A percentile compares a stretch with the other conserved stretches of the same genome.
Conservation (phyloP, 2,329 filamentous ascomycete species). For the Dissoconium aciculare region DNA sequence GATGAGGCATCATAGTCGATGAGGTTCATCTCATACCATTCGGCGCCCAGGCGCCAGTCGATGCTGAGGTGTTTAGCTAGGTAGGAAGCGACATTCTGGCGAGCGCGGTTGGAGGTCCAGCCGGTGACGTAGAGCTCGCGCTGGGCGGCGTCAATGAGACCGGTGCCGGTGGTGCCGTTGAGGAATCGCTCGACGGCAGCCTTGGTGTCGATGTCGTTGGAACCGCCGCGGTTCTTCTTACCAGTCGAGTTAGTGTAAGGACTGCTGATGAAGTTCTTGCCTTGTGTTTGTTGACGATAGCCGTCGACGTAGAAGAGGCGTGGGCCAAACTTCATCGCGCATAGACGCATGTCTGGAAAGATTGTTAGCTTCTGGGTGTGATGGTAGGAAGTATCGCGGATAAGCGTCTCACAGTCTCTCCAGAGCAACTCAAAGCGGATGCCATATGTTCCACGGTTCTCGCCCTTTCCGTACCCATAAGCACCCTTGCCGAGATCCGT, state of each 20-base stretch:
- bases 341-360: conserved; percentile 56
- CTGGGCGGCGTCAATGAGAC: conserved; percentile 62
- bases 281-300: conserved; percentile 37
- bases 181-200: conserved; percentile 42
- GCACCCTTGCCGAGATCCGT: conserved; percentile 26
- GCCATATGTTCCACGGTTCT: conserved; percentile 51
- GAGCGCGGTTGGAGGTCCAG: conserved; percentile 60
- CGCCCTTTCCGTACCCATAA: conserved; percentile 50
- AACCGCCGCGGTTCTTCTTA: conserved; percentile 30
- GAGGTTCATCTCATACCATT: conserved; percentile 66
- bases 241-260: conserved; percentile 19
- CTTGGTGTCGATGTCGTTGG: conserved; percentile 27
- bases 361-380: neutral
- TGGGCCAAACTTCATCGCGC: conserved; percentile 51
- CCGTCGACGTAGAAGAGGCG: conserved; percentile 52
- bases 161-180: conserved; percentile 56
- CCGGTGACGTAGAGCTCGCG: conserved; percentile 61
- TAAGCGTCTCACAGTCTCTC: conserved; percentile 44
- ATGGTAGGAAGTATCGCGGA: neutral
- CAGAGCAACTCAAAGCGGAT: conserved; percentile 62
- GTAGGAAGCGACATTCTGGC: conserved; percentile 65
- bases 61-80: conserved; percentile 57
- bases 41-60: conserved; percentile 67
- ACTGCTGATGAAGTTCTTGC: conserved; percentile 21
- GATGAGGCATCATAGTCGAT: conserved; percentile 61